Evolutionary conservation across 2,329 filamentous ascomycete species (phyloP), one percentile per base, ranked within the genome.

Genomic region (Alternaria panax): DNA sequence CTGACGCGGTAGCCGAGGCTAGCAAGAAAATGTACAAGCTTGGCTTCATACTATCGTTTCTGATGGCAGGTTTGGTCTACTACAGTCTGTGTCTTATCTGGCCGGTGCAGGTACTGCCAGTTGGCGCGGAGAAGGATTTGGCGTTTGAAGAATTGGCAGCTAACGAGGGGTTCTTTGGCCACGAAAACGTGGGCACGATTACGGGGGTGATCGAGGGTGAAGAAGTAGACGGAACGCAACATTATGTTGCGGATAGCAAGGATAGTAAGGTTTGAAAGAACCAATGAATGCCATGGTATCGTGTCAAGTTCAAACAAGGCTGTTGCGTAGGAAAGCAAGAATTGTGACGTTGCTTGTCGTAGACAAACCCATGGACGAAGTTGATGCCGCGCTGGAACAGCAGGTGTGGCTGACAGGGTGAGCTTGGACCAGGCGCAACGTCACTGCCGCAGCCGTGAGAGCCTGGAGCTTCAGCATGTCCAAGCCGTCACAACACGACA

Each of bases 1-100:
- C 65, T 4, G 48, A 48, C 16, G 63, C 65, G 4, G 65, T 68
- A 20, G 40, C 60, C 22, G 20, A 52, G 2, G 59, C 59, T 11
- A 67, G 62, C 45, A 68, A 68, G 53, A 64, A 65, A 22, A 68
- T 65, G 62, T 67, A 68, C 22, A 68, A 62, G 40, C 59, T 68
- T 25, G 62, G 66, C 14, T 68, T 64, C 11, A 14, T 69, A 9
- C 40, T 65, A 28, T 66, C 61, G 0, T 43, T 63, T 2, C 40
- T 36, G 22, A 69, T 69, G 64, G 66, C 59, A 14, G 66, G 48
- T 1, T 28, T 63, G 22, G 64, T 68, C 1, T 67, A 67, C 43
- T 68, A 63, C 34, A 24, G 48, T 11, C 22, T 66, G n/a, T 63
- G 54, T 45, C 20, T 65, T 30, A 58, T 67, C 27, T 65, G 64